Evolutionary conservation across 345 rosid genomes (phyloP), one percentile per base, ranked within the genome.

Genomic region (Odontarrhena argentea): DNA sequence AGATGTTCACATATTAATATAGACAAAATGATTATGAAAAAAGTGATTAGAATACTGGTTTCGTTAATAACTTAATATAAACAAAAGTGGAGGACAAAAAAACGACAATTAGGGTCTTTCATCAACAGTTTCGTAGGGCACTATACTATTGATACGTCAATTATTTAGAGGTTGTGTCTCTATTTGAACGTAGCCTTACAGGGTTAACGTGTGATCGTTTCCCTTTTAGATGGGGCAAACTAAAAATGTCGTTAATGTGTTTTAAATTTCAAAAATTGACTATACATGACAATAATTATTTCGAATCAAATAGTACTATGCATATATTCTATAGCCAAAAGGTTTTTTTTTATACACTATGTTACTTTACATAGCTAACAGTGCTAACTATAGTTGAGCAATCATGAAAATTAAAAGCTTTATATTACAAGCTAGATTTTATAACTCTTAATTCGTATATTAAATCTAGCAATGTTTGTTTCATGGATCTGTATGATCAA

Each of bases 181-280:
- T 12, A 47, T 63, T 46, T 55, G 45, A 72, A 65, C 54, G 48
- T 65, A 72, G 70, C 34, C 34, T 60, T 60, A 36, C 25, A 69
- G 42, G 60, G 60, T 60, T 41, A 65, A 72, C 43, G 54, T 72
- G 60, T 57, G 65, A 72, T 65, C 22, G 14, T 57, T 72, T n/a
- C 71, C 70, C 70, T 57, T 65, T 57, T 42, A 24, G 54, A 72
- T 42, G 66, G 76, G 70, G 55, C 70, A 72, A 57, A 56, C 60
- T 49, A 65, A 22, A 18, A 48, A 57, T 65, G 60, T 72, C 70
- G 65, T 64, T 49, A 48, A 40, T 50, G 42, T 64, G 59, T 64
- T 60, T 71, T 18, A 18, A 54, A 52, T 63, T 62, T 63, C 50
- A 30, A 64, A 55, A 55, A 63, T 55, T 63, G 76, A 63, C 76